Conservation (phyloP, 2,329 filamentous ascomycete species). For the Aspergillus fumigatus region DNA sequence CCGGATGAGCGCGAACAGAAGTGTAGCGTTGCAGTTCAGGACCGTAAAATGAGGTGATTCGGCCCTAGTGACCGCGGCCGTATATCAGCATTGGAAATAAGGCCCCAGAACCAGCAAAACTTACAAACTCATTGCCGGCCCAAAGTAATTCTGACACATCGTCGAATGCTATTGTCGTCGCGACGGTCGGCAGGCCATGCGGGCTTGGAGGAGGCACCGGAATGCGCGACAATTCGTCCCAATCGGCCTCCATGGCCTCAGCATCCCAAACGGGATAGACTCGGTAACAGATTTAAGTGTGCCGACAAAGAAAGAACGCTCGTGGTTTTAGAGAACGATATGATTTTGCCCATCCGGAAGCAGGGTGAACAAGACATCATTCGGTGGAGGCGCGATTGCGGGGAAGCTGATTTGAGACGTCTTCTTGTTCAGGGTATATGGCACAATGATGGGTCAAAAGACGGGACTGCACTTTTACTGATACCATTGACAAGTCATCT, state of each 20-base stretch:
- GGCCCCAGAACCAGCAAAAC: conserved; percentile 23
- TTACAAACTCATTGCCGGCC: conserved; percentile 85
- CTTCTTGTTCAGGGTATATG: neutral
- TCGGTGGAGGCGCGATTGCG: conserved; percentile 32
- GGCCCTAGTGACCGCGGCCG: conserved; percentile 56
- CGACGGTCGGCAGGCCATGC: conserved; percentile 64
- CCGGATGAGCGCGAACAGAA: conserved; percentile 74
- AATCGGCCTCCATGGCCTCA: conserved; percentile 44
- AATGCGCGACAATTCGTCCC: conserved; percentile 70
- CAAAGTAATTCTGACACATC: conserved; percentile 84
- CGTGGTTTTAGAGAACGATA: conserved; percentile 7
- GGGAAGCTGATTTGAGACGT: conserved; percentile 24
- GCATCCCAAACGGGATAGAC: conserved; percentile 14
- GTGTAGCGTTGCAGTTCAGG: conserved; percentile 84
- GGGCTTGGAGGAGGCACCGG: conserved; percentile 71
- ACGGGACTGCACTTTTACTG: neutral
- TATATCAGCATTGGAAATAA: conserved; percentile 12
- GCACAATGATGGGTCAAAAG: conserved; percentile 1
- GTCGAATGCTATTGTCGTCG: conserved; percentile 84
- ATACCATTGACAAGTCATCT: neutral
- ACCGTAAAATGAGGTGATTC: conserved; percentile 83
- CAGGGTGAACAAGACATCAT: conserved; percentile 32
- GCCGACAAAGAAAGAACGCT: neutral
- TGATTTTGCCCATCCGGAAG: conserved; percentile 29
- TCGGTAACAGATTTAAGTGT: neutral